These are phyloP conservation scores for Penicillium canariense DNA, from an alignment of 495 filamentous ascomycete species.

Conservation along the genomic window DNA sequence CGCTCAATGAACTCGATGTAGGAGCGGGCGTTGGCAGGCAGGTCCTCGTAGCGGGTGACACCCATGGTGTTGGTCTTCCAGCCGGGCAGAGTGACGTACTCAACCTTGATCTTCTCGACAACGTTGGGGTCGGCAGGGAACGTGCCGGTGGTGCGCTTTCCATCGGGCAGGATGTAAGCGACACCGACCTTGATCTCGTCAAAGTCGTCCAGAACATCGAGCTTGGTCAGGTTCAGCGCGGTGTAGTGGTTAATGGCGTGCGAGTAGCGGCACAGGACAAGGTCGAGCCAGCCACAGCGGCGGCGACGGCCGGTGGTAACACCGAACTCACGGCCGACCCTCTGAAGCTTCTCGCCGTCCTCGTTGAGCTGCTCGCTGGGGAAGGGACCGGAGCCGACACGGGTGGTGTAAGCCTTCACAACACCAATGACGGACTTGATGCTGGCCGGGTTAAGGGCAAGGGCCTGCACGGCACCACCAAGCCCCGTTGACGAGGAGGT, in stretches of 20 bases:
- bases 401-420: slow-evolving; percentile 77
- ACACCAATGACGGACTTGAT: slow-evolving; percentile 73
- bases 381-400: slow-evolving; percentile 80
- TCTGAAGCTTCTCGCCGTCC: slow-evolving; percentile 62
- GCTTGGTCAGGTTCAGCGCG: slow-evolving; percentile 80
- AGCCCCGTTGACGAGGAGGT: slow-evolving; percentile 75
- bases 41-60: slow-evolving; percentile 56
- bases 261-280: slow-evolving; percentile 81
- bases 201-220: slow-evolving; percentile 84
- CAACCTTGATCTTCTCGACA: slow-evolving; percentile 55
- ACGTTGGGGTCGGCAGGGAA: slow-evolving; percentile 71
- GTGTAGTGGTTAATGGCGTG: slow-evolving; percentile 71
- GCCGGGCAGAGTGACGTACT: slow-evolving; percentile 73
- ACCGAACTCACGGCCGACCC: slow-evolving; percentile 65
- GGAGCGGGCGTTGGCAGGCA: slow-evolving; percentile 70
- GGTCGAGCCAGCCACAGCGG: slow-evolving; percentile 87
- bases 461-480: slow-evolving; percentile 74
- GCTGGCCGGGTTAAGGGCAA: slow-evolving; percentile 47
- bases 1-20: slow-evolving; percentile 80
- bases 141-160: slow-evolving; percentile 50
- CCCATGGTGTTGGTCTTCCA: slow-evolving; percentile 74
- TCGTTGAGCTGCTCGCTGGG: slow-evolving; percentile 75
- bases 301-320: slow-evolving; percentile 82
- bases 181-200: slow-evolving; percentile 75
- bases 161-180: slow-evolving; percentile 60